Conservation (phyloP, 2,329 filamentous ascomycete genomes). For the Talaromyces piceae region DNA sequence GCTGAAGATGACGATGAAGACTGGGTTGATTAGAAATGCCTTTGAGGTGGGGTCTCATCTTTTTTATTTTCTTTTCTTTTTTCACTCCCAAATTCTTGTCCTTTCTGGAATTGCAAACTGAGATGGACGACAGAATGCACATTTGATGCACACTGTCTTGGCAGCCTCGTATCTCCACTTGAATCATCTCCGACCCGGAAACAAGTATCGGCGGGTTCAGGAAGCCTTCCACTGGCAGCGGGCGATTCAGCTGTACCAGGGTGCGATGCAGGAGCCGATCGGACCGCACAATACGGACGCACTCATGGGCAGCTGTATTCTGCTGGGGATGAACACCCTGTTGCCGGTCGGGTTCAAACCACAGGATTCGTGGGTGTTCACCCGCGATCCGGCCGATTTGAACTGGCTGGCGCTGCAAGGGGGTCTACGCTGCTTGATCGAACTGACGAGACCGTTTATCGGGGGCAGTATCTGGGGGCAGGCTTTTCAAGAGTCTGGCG, state of each 20-base stretch:
- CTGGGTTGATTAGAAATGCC: slow-evolving; percentile 4
- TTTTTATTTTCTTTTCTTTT: neutral
- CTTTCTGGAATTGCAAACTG: neutral
- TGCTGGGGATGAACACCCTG: slow-evolving; percentile 31
- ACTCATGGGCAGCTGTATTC: slow-evolving; percentile 31
- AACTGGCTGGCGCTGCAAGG: slow-evolving; percentile 32
- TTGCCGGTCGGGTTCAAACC: slow-evolving; percentile 23
- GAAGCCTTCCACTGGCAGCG: slow-evolving; percentile 32
- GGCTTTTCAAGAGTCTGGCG: slow-evolving; percentile 1
- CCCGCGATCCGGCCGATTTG: slow-evolving; percentile 21
- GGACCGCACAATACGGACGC: slow-evolving; percentile 29
- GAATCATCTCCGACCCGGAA: slow-evolving; percentile 4
- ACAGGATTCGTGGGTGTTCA: slow-evolving; percentile 29
- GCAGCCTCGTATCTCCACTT: slow-evolving; percentile 6
- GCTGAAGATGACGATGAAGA: slow-evolving; percentile 7
- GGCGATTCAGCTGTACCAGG: slow-evolving; percentile 28
- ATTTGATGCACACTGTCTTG: slow-evolving; percentile 10
- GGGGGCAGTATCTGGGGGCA: slow-evolving; percentile 26
- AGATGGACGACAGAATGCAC: slow-evolving; percentile 1
- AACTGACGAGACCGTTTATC: slow-evolving; percentile 19
- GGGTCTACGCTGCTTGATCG: slow-evolving; percentile 26
- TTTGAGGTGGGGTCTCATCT: slow-evolving; percentile 2
- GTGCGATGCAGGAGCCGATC: slow-evolving; percentile 22
- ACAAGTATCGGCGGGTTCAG: slow-evolving; percentile 4
- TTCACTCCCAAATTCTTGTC: neutral